These are phyloP conservation scores for Paraphoma sp. DNA, from an alignment of 2,329 filamentous ascomycete species.

Conservation along the genomic window DNA sequence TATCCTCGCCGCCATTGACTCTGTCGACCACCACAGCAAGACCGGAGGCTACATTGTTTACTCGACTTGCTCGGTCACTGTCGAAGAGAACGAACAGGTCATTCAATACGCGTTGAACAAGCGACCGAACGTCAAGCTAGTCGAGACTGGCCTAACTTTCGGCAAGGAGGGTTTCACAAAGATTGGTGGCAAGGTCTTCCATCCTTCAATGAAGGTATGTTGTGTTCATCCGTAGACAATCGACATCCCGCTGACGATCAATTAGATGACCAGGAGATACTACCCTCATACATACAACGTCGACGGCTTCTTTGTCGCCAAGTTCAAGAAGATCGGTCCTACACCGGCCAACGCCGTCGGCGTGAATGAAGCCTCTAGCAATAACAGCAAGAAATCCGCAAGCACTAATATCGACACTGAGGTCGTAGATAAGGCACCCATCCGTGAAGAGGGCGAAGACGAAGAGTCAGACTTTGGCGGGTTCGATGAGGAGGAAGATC, in stretches of 20 bases:
- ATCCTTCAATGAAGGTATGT: slow-evolving; percentile 81
- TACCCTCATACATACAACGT: slow-evolving; percentile 60
- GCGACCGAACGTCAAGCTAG: slow-evolving; percentile 90
- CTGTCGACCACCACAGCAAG: slow-evolving; percentile 87
- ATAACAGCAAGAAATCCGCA: slow-evolving; percentile 47
- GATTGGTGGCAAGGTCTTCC: slow-evolving; percentile 91
- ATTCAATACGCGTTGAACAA: slow-evolving; percentile 92
- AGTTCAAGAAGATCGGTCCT: slow-evolving; percentile 90
- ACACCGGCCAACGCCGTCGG: slow-evolving; percentile 67
- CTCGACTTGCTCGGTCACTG: slow-evolving; percentile 92
- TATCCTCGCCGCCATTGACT: slow-evolving; percentile 91
- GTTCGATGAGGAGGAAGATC: slow-evolving; percentile 59
- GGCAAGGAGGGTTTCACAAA: slow-evolving; percentile 91
- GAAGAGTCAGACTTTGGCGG: slow-evolving; percentile 55
- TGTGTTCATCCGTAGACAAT: not conserved
- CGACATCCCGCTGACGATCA: slow-evolving; percentile 61
- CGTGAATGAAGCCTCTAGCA: slow-evolving; percentile 29
- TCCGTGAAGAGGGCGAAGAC: slow-evolving; percentile 54
- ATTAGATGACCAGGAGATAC: slow-evolving; percentile 41
- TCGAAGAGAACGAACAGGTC: slow-evolving; percentile 93
- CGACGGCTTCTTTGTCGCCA: slow-evolving; percentile 97
- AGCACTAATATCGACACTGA: slow-evolving; percentile 52
- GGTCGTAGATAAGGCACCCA: slow-evolving; percentile 73
- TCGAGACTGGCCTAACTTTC: slow-evolving; percentile 88
- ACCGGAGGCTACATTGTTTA: slow-evolving; percentile 96